Conservation (phyloP, 768 basidiomycete species). For the Lentinula lateritia region DNA sequence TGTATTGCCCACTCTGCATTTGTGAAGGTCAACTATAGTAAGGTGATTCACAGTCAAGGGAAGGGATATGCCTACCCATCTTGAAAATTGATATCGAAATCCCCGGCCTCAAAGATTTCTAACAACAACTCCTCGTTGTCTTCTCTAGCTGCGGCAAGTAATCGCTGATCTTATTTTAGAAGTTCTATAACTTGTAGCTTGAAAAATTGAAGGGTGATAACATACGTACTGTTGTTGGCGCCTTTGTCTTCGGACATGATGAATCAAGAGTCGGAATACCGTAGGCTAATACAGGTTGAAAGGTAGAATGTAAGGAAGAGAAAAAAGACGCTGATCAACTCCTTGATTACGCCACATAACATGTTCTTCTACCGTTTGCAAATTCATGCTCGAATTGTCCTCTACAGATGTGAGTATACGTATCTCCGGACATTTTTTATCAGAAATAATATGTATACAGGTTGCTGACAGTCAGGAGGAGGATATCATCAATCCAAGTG, state of each 20-base stretch:
- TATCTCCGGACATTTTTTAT: background rate
- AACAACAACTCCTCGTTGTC: conserved; percentile 69
- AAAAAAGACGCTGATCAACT: conserved; percentile 7
- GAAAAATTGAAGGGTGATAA: background rate
- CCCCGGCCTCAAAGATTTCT: conserved; percentile 50
- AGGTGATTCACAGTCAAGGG: conserved; percentile 3
- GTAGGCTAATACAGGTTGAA: no score
- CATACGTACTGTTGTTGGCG: conserved; percentile 26
- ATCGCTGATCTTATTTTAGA: conserved; percentile 50
- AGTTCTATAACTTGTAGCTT: background rate
- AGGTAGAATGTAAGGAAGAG: conserved; percentile 6
- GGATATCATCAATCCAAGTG: background rate
- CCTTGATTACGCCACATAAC: background rate
- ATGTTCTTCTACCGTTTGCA: background rate
- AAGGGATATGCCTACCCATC: conserved; percentile 57
- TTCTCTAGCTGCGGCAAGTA: conserved; percentile 65
- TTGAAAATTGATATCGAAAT: conserved; percentile 67
- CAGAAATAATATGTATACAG: background rate
- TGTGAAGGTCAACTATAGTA: conserved; percentile 6
- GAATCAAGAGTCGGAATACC: conserved; percentile 8
- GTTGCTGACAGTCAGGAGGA: background rate
- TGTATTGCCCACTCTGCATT: conserved; percentile 67
- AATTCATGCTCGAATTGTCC: background rate
- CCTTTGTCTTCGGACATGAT: conserved; percentile 17
- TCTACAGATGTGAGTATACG: conserved; percentile 9